Evolutionary conservation across 176 grass and related monocot species (phyloP).

Genomic region (Carex cristatella): DNA sequence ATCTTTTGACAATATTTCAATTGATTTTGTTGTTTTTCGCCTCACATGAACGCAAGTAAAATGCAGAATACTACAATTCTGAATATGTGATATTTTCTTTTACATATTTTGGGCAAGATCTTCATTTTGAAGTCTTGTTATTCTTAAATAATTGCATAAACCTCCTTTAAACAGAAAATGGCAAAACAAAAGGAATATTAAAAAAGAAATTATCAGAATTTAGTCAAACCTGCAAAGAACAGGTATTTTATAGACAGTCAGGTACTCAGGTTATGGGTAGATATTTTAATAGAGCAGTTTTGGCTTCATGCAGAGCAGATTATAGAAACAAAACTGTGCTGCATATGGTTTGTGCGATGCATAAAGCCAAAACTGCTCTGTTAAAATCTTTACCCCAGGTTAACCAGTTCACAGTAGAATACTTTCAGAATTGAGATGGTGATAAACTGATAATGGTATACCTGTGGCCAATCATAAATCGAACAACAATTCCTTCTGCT

Average conservation of each 20-base stretch:
- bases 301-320: no score
- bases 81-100: neutral
- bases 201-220: neutral
- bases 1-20: neutral
- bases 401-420: neutral
- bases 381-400: no score
- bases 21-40: neutral
- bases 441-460: slow-evolving; percentile 26
- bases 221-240: neutral
- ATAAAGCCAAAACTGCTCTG: no score
- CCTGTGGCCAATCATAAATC: slow-evolving; percentile 98
- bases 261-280: no score
- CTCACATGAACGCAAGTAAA: neutral
- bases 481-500: slow-evolving; percentile 83
- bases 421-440: slow-evolving; percentile 1
- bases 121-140: no score
- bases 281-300: no score
- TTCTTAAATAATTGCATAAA: no score
- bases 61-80: neutral
- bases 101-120: no score
- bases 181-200: neutral
- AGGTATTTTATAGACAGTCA: neutral
- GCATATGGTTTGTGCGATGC: no score
- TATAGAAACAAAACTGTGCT: no score
- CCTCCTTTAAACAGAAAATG: neutral